These are phyloP conservation scores for Tuber magnatum DNA, from an alignment of 495 filamentous ascomycete genomes.

Conservation along the genomic window DNA sequence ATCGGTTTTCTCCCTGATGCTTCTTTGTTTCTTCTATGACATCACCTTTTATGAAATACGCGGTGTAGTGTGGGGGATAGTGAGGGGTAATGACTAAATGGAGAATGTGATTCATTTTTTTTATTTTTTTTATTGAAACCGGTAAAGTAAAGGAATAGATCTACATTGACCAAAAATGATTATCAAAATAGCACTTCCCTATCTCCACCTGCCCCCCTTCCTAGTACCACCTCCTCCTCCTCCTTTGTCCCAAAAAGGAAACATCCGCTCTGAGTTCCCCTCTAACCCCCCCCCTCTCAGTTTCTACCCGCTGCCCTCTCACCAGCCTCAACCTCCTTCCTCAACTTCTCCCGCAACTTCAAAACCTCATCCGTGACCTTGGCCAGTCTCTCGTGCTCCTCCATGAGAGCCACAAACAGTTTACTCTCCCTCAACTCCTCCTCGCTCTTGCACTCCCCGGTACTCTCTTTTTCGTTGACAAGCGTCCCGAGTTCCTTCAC, in stretches of 20 bases:
- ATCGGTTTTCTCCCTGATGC: neutral
- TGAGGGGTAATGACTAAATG: neutral
- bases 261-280: neutral
- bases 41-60: neutral
- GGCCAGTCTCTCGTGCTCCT: neutral
- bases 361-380: neutral
- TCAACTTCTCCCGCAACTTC: neutral
- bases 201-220: neutral
- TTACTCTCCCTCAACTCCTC: neutral
- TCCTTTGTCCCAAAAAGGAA: neutral
- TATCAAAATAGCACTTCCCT: neutral
- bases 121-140: neutral
- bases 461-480: neutral
- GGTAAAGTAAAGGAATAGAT: neutral
- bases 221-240: too few relatives aligned
- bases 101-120: neutral
- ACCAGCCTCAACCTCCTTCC: neutral
- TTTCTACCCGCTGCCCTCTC: neutral
- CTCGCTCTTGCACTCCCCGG: neutral
- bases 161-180: neutral
- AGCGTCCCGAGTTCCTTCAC: neutral
- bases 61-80: neutral
- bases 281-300: neutral
- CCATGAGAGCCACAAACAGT: neutral
- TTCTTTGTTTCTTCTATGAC: neutral